Base-by-base conservation (phyloP, 352 stramenopile species). In the Phytophthora tubulina region DNA sequence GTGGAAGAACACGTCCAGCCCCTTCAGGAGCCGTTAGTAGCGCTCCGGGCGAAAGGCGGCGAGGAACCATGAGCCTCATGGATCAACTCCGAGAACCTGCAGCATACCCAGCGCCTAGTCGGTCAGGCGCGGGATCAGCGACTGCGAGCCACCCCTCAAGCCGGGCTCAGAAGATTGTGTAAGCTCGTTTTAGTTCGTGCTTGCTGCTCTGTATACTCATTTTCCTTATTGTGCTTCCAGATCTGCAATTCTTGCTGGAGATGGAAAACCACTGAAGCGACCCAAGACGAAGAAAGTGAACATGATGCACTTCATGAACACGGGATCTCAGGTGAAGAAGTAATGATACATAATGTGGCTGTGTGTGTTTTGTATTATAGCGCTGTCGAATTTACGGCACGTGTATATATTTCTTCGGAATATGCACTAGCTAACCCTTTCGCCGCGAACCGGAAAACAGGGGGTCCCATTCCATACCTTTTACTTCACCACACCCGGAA, bases 221-320 rank as follows among this genome's bases (percentile, higher is more conserved):
- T 15, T 38, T n/a, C 14, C 33, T 63, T 58, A 39, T 42, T 62
- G 44, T 52, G 11, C 1, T 63, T n/a, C 7, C 42, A 88, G 76
- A 31, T 84, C 78, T n/a, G 77, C 73, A 21, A 53, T 84, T 51
- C 54, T 76, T 42, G 38, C 67, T 21, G 72, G 52, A 50, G 54
- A 76, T 52, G 62, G 62, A 38, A 75, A 78, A 53, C 53, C 62
- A n/a, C 21, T 74, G 8, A 70, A 63, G 33, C 63, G 64, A 38
- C 10, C 66, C 3, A 91, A 89, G 39, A 58, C 41, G 0, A 93
- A 91, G 67, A 92, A 85, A 52, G 79, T 94, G 56, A 80, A 94
- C 67, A 93, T 94, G 87, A 93, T 94, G 7, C 87, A 88, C 46
- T 94, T 94, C 56, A 93, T 93, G 87, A 90, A 67, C 54, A 73